phyloP scores from a whole-genome alignment of 108 stramenopile genomes.

The Skeletonema marinoi region DNA sequence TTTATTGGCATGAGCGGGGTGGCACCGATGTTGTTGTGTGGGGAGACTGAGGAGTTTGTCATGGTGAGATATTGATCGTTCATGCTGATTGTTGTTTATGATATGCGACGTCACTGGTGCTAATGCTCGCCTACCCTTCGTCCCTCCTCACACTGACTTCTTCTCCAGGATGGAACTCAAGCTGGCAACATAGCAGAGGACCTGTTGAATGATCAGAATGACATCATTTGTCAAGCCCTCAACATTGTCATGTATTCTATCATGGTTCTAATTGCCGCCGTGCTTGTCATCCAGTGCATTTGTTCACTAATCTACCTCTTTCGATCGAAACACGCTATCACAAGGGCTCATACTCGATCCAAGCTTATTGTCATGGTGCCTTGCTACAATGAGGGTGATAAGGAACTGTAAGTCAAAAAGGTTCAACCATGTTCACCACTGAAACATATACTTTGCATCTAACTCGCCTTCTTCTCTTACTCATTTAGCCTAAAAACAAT shows the following conservation, averaged over 20 bases:
- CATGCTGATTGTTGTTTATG: constrained; percentile 14
- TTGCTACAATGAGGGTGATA: constrained; percentile 61
- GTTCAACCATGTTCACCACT: too few species aligned
- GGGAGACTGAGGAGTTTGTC: constrained; percentile 44
- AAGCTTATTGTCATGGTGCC: constrained; percentile 65
- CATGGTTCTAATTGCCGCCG: constrained; percentile 46
- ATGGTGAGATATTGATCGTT: constrained; percentile 49
- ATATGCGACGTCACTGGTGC: constrained; percentile 55
- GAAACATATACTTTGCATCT: too few species aligned
- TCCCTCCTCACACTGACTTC: too few species aligned
- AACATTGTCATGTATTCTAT: constrained; percentile 43
- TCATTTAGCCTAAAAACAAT: constrained; percentile 57
- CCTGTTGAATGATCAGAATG: constrained; percentile 26
- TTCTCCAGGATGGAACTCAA: constrained; percentile 17
- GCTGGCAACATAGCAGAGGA: constrained; percentile 31
- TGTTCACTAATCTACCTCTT: constrained; percentile 40
- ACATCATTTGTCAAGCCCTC: constrained; percentile 42
- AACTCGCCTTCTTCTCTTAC: too few species aligned
- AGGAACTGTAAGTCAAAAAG: too few species aligned
- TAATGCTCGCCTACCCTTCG: constrained; percentile 47
- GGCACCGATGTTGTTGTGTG: constrained; percentile 47
- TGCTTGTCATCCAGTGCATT: constrained; percentile 46
- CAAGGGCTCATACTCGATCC: constrained; percentile 32
- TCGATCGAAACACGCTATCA: constrained; percentile 24
- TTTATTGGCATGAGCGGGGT: constrained; percentile 58